Evolutionary conservation across 2,329 filamentous ascomycete species (phyloP).

Genomic region (Calonectria ilicicola): DNA sequence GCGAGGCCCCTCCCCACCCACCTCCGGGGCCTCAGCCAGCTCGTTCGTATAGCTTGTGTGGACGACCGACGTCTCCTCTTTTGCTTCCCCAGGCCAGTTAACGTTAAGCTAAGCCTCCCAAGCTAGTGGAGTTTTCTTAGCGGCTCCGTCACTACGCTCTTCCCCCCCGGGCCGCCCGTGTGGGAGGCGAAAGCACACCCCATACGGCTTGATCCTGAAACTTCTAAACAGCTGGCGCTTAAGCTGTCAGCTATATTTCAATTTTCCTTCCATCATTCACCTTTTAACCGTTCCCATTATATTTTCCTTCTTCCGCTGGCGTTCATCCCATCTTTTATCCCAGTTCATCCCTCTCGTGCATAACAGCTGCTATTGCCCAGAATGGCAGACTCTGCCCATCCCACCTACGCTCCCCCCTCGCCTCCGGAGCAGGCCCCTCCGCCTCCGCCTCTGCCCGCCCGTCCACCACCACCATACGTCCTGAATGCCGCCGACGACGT

Average conservation of each 20-base stretch:
- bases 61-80: not conserved
- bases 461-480: constrained; percentile 22
- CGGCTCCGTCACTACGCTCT: not conserved
- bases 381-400: constrained; percentile 28
- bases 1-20: constrained; percentile 1
- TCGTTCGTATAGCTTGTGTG: constrained; percentile 1
- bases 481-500: constrained; percentile 19
- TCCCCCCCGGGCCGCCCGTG: constrained; percentile 9
- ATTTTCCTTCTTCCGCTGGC: not conserved
- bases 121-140: constrained; percentile 9
- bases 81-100: constrained; percentile 7
- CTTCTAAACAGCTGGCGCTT: constrained; percentile 4
- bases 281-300: not conserved
- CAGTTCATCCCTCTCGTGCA: not conserved
- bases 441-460: constrained; percentile 17
- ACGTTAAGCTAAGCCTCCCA: constrained; percentile 14
- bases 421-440: constrained; percentile 12
- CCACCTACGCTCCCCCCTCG: constrained; percentile 5
- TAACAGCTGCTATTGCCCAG: not conserved
- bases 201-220: constrained; percentile 9
- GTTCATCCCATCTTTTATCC: constrained; percentile 1
- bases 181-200: constrained; percentile 1
- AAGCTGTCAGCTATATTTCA: not conserved
- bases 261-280: not conserved
- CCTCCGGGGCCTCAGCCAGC: not conserved